Conservation (phyloP, 1,139 yeast species). For the Trichomonascaceae sp. region DNA sequence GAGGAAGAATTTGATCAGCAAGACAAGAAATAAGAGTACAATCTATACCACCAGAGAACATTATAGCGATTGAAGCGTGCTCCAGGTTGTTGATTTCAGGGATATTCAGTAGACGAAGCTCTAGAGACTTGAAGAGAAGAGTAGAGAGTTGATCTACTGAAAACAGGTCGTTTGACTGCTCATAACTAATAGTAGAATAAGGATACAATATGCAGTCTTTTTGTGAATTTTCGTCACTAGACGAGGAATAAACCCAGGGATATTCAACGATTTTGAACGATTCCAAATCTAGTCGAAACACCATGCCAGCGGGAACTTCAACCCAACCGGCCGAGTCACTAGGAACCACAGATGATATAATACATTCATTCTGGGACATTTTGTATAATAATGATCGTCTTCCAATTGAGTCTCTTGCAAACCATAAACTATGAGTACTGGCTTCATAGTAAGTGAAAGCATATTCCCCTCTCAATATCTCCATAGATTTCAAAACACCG, state of each 20-base stretch:
- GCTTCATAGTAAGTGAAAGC: conserved; percentile 56
- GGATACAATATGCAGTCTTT: conserved; percentile 10
- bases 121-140: conserved; percentile 36
- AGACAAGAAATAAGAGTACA: conserved; percentile 66
- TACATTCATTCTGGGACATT: neutral
- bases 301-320: conserved; percentile 30
- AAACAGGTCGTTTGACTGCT: neutral
- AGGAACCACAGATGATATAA: conserved; percentile 15
- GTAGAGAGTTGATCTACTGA: conserved; percentile 16
- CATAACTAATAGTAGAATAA: conserved; percentile 4
- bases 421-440: conserved; percentile 42
- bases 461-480: conserved; percentile 69
- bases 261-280: conserved; percentile 6
- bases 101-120: conserved; percentile 50
- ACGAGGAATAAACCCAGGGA: conserved; percentile 12
- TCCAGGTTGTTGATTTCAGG: conserved; percentile 12
- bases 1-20: conserved; percentile 34
- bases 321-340: conserved; percentile 13
- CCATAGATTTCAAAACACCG: conserved; percentile 31
- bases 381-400: conserved; percentile 57
- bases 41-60: conserved; percentile 93
- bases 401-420: conserved; percentile 82
- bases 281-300: conserved; percentile 22
- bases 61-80: conserved; percentile 44
- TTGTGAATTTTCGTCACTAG: neutral